Evolutionary conservation across 2,329 filamentous ascomycete species (phyloP).

Genomic region (Cladophialophora chaetospira): DNA sequence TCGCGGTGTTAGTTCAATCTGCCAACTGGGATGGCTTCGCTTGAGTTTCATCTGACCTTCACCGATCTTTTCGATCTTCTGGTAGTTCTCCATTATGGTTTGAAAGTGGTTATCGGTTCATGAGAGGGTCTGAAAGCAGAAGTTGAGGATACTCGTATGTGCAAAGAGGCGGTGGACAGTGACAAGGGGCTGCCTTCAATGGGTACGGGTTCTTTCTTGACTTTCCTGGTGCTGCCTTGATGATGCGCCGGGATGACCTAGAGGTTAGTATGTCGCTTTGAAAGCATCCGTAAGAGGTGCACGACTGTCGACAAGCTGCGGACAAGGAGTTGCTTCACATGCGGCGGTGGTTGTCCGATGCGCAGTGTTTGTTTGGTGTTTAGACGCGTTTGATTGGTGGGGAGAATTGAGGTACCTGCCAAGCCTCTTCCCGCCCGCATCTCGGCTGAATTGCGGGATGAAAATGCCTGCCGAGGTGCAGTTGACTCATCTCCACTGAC

Average conservation of each 20-base stretch:
- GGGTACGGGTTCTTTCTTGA: not conserved
- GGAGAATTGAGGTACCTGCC: constrained; percentile 10
- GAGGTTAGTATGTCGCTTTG: constrained; percentile 1
- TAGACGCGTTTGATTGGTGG: constrained; percentile 23
- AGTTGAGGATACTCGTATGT: not conserved
- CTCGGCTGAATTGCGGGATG: constrained; percentile 10
- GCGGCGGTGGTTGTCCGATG: constrained; percentile 1
- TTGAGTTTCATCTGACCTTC: constrained; percentile 66
- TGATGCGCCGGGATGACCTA: not conserved
- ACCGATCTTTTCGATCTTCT: constrained; percentile 94
- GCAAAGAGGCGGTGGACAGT: not conserved
- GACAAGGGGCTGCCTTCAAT: constrained; percentile 2
- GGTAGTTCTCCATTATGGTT: constrained; percentile 84
- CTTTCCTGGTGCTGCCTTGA: not conserved
- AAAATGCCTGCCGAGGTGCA: not conserved
- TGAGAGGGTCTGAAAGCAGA: not conserved
- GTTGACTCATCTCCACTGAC: not conserved
- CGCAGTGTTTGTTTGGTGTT: constrained; percentile 20
- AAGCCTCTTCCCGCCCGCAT: constrained; percentile 11
- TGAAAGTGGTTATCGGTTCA: constrained; percentile 5
- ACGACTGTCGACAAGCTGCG: not conserved
- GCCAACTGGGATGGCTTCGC: not conserved
- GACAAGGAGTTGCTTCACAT: not conserved
- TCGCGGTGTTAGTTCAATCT: not conserved
- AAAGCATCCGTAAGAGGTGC: not conserved